phyloP scores from a whole-genome alignment of 495 filamentous ascomycete species.

The Penicillium waksmanii region DNA sequence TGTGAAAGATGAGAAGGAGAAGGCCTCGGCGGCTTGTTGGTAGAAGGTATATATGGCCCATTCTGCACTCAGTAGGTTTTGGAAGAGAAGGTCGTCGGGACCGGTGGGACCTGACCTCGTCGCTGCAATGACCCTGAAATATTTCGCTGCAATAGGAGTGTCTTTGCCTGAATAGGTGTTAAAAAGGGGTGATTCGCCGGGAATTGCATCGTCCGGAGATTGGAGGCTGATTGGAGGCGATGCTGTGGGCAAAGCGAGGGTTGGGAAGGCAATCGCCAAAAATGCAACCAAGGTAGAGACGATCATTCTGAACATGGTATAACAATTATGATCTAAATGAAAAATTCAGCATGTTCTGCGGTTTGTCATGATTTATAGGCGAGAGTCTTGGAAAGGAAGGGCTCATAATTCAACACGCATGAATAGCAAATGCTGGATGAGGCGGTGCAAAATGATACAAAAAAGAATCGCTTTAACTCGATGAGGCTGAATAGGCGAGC shows the following conservation, averaged over 20 bases:
- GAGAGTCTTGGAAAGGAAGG: no score
- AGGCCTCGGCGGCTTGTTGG: slow-evolving; percentile 52
- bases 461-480: background rate
- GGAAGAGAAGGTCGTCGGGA: slow-evolving; percentile 52
- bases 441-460: background rate
- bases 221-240: background rate
- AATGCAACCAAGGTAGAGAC: slow-evolving; percentile 7
- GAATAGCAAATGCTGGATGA: background rate
- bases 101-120: slow-evolving; percentile 24
- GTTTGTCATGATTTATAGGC: no score
- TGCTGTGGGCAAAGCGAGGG: slow-evolving; percentile 5
- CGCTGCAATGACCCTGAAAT: slow-evolving; percentile 12
- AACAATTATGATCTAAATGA: no score
- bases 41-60: slow-evolving; percentile 61
- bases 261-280: slow-evolving; percentile 5
- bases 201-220: slow-evolving; percentile 22
- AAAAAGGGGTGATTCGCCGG: slow-evolving; percentile 48
- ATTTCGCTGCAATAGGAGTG: slow-evolving; percentile 16
- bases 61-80: slow-evolving; percentile 57
- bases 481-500: background rate
- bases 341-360: no score
- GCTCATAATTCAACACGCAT: no score
- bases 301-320: background rate
- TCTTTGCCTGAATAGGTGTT: slow-evolving; percentile 45
- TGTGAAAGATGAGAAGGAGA: slow-evolving; percentile 45